Evolutionary conservation across 148 eudicot genomes (phyloP).

Genomic region (Fagopyrum tataricum): DNA sequence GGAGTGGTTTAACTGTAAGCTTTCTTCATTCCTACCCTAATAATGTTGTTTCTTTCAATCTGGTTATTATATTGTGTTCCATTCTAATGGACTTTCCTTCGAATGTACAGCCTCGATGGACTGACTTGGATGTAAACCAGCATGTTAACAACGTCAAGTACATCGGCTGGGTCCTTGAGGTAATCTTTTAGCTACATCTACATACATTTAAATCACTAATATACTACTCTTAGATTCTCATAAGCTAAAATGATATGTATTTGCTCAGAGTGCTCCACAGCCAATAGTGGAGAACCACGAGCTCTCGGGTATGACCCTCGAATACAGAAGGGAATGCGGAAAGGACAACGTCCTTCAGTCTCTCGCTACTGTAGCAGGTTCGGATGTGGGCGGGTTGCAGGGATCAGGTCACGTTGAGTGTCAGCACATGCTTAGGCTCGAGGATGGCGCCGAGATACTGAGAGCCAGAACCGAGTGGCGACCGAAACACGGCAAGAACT

Average conservation of each 20-base stretch:
- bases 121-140: constrained; percentile 90
- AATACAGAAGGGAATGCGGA: constrained; percentile 87
- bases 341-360: constrained; percentile 77
- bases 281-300: constrained; percentile 68
- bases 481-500: constrained; percentile 50
- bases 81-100: neutral
- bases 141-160: constrained; percentile 98
- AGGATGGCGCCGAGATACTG: constrained; percentile 74
- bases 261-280: constrained; percentile 70
- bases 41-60: neutral
- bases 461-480: constrained; percentile 84
- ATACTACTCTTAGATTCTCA: constrained; percentile 3
- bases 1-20: constrained; percentile 73
- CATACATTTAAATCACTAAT: neutral
- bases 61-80: neutral
- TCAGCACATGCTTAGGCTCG: constrained; percentile 75
- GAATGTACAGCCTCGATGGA: constrained; percentile 79
- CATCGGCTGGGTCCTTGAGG: constrained; percentile 97
- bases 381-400: constrained; percentile 34
- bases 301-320: constrained; percentile 71
- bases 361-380: constrained; percentile 49
- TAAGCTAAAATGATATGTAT: neutral
- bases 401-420: constrained; percentile 59
- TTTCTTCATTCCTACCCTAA: neutral
- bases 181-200: constrained; percentile 20